Evolutionary conservation across 2,329 filamentous ascomycete species (phyloP), one percentile per base, ranked within the genome.

Genomic region (Colletotrichum musae): DNA sequence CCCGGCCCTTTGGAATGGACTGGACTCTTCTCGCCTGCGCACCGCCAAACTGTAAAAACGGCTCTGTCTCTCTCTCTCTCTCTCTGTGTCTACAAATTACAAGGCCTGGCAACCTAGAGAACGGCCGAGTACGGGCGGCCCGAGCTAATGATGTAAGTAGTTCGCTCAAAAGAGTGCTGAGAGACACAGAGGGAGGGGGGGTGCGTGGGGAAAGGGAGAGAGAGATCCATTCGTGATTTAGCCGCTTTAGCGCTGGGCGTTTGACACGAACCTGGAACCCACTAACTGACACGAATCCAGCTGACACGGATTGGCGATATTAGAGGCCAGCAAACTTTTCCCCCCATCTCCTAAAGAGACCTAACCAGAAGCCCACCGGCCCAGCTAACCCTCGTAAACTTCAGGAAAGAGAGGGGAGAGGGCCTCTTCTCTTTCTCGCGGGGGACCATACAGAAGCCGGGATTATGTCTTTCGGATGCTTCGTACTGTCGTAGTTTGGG

Each of bases 231-330:
- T 36, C 3, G 32, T 36, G 7, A 36, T 45, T 59, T 69, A 57
- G 32, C 51, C 62, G 56, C 62, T 66, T 39, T 69, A 59, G 61
- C 48, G 66, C n/a, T 43, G n/a, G 50, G 43, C 47, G 56, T 66
- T 36, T 58, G 32, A 39, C 56, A 60, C 51, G 45, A 56, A 69
- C 43, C 39, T 65, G 61, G 61, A 69, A 65, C 54, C 66, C 56
- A 41, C 62, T 60, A 56, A 50, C 52, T 54, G 65, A 69, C 56
- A 69, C 66, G 32, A 66, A 39, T 24, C 28, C 24, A 47, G 43
- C 61, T 54, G 24, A 51, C 50, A 48, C 50, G 48, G 60, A 54
- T 28, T 50, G 26, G 32, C 26, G 10, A 43, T 45, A 36, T 36
- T 36, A 47, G 50, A 59, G 50, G 53, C 59, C 52, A 48, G 59